A percentile compares a stretch with the other conserved stretches of the same genome.
Conservation (phyloP, 352 stramenopile genomes). For the Phytophthora aleatoria region DNA sequence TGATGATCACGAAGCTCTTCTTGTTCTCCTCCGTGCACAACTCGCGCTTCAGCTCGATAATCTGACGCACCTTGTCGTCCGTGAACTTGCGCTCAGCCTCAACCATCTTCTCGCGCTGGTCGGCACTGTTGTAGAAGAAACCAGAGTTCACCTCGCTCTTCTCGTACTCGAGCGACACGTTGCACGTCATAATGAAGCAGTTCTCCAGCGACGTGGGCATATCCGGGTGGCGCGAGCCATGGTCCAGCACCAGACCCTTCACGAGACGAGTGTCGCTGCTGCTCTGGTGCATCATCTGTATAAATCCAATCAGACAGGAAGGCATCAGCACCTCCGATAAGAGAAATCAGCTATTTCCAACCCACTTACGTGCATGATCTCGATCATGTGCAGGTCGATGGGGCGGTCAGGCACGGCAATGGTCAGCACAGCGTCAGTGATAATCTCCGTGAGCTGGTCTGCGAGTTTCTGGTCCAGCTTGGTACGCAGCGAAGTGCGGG, state of each 20-base stretch:
- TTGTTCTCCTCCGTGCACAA: constrained; percentile 96
- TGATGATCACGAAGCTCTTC: constrained; percentile 99
- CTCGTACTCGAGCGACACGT: constrained; percentile 99
- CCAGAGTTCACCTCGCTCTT: constrained; percentile 98
- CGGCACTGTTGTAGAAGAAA: constrained; percentile 99
- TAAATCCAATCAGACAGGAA: not conserved
- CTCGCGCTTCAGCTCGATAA: constrained; percentile 99
- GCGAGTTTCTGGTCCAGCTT: constrained; percentile 96
- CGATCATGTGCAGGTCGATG: constrained; percentile 99
- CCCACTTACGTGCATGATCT: constrained; percentile 96
- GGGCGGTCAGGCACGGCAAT: constrained; percentile 87
- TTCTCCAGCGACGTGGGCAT: constrained; percentile 98
- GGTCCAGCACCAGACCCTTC: constrained; percentile 98
- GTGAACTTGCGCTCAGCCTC: constrained; percentile 95
- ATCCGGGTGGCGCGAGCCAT: constrained; percentile 98
- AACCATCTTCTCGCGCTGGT: constrained; percentile 98
- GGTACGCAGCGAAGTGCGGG: constrained; percentile 96
- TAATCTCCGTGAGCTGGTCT: constrained; percentile 95
- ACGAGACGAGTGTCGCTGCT: constrained; percentile 94
- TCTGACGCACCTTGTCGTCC: constrained; percentile 96
- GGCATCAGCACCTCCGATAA: constrained; percentile 1
- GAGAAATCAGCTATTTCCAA: not conserved
- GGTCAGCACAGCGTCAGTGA: constrained; percentile 97
- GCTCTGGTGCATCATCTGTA: constrained; percentile 96
- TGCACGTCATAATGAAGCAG: constrained; percentile 99